phyloP scores from a whole-genome alignment of 2,329 filamentous ascomycete species.

The Ilyonectria robusta region DNA sequence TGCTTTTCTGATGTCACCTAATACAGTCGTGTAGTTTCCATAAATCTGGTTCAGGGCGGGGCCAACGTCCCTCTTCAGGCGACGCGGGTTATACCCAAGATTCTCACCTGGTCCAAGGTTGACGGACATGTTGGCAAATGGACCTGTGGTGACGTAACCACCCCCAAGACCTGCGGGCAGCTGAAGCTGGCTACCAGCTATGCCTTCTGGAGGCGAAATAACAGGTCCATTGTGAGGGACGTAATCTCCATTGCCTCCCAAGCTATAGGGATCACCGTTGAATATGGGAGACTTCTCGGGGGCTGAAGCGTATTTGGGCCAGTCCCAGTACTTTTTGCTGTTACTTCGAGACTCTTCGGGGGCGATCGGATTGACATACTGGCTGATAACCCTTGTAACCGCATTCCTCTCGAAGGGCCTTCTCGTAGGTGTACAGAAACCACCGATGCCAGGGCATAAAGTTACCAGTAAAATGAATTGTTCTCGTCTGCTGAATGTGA shows the following conservation, averaged over 20 bases:
- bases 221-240: constrained; percentile 50
- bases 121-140: constrained; percentile 57
- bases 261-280: constrained; percentile 62
- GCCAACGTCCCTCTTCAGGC: constrained; percentile 50
- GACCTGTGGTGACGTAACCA: constrained; percentile 63
- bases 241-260: constrained; percentile 62
- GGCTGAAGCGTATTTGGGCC: constrained; percentile 61
- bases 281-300: constrained; percentile 64
- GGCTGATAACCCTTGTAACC: background rate
- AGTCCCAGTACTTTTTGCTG: constrained; percentile 61
- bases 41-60: constrained; percentile 45
- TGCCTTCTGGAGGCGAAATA: constrained; percentile 45
- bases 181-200: constrained; percentile 42
- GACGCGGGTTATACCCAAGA: constrained; percentile 55
- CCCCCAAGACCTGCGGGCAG: constrained; percentile 60
- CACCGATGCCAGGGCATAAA: constrained; percentile 8
- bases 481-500: background rate
- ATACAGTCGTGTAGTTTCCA: constrained; percentile 13
- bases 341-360: background rate
- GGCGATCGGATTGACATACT: background rate
- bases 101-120: constrained; percentile 52
- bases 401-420: background rate
- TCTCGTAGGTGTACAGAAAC: background rate
- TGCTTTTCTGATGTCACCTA: background rate
- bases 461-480: background rate